phyloP scores from a whole-genome alignment of 2,329 filamentous ascomycete genomes.

The Sporothrix curviconia region DNA sequence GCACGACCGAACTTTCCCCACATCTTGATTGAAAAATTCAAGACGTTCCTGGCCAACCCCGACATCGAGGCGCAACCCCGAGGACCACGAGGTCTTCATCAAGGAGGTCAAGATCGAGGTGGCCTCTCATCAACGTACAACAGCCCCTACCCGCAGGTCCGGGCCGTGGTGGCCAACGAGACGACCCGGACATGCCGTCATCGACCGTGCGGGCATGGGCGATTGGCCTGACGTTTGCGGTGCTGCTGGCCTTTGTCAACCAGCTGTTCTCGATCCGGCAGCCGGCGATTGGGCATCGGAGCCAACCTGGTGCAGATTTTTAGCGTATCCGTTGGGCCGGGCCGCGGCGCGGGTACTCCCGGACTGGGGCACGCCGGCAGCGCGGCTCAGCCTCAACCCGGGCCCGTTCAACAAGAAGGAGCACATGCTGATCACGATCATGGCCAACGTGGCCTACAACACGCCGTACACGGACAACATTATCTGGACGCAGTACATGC shows the following conservation, averaged over 20 bases:
- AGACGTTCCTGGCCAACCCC: conserved; percentile 36
- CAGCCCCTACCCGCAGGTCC: conserved; percentile 52
- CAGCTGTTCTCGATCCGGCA: conserved; percentile 50
- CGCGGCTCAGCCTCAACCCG: conserved; percentile 45
- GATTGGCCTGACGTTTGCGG: conserved; percentile 43
- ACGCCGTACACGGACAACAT: conserved; percentile 19
- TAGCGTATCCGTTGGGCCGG: conserved; percentile 50
- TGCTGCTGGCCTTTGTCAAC: conserved; percentile 37
- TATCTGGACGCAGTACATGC: conserved; percentile 39
- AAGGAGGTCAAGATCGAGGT: conserved; percentile 44
- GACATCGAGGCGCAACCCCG: conserved; percentile 37
- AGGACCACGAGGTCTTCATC: conserved; percentile 40
- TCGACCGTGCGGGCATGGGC: conserved; percentile 51
- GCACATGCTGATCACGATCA: conserved; percentile 52
- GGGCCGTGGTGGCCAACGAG: conserved; percentile 52
- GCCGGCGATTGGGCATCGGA: conserved; percentile 48
- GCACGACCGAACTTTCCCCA: conserved; percentile 43
- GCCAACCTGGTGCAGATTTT: conserved; percentile 52
- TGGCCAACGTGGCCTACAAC: conserved; percentile 50
- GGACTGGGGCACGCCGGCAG: conserved; percentile 7
- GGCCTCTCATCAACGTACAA: conserved; percentile 48
- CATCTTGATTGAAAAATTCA: conserved; percentile 34
- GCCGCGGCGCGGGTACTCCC: conserved; percentile 38
- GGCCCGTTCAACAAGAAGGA: conserved; percentile 55
- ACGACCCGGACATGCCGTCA: conserved; percentile 41